Evolutionary conservation across 2,329 filamentous ascomycete genomes (phyloP).

Genomic region (Clonostachys solani): DNA sequence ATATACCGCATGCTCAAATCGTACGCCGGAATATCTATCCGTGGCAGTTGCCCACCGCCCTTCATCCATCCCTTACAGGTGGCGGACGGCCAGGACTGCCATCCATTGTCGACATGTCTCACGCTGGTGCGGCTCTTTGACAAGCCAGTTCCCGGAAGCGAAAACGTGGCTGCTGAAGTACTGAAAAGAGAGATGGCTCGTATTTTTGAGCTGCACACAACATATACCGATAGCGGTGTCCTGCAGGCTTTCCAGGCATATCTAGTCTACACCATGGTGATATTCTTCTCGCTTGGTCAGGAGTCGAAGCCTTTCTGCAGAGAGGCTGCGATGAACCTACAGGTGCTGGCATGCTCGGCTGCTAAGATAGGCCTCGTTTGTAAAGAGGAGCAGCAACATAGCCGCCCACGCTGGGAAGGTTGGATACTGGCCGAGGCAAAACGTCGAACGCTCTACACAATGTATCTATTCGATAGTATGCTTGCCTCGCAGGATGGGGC

Average conservation of each 20-base stretch:
- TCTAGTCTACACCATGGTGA: constrained; percentile 43
- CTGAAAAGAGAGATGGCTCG: neutral
- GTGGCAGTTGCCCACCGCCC: constrained; percentile 29
- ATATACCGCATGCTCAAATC: constrained; percentile 36
- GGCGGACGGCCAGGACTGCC: neutral
- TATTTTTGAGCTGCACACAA: no score
- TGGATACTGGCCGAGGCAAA: constrained; percentile 52
- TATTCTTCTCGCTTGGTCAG: constrained; percentile 30
- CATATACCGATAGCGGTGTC: no score
- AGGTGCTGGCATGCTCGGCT: constrained; percentile 39
- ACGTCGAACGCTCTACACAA: constrained; percentile 41
- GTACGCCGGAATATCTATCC: constrained; percentile 28
- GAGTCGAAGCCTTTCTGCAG: constrained; percentile 24
- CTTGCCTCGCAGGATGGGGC: constrained; percentile 35
- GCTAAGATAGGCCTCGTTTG: constrained; percentile 28
- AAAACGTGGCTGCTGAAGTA: constrained; percentile 18
- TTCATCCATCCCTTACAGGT: constrained; percentile 37
- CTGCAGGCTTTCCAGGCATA: constrained; percentile 44
- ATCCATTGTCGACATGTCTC: constrained; percentile 33
- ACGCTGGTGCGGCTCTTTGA: constrained; percentile 33
- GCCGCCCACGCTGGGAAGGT: constrained; percentile 41
- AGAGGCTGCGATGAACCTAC: constrained; percentile 41
- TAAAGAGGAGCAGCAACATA: constrained; percentile 5
- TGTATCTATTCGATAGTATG: constrained; percentile 50
- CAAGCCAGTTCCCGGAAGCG: constrained; percentile 23